A percentile compares a stretch with the other conserved stretches of the same genome.
These are phyloP conservation scores for Puya raimondii DNA, from an alignment of 176 grass and related monocot species.

Conservation along the genomic window DNA sequence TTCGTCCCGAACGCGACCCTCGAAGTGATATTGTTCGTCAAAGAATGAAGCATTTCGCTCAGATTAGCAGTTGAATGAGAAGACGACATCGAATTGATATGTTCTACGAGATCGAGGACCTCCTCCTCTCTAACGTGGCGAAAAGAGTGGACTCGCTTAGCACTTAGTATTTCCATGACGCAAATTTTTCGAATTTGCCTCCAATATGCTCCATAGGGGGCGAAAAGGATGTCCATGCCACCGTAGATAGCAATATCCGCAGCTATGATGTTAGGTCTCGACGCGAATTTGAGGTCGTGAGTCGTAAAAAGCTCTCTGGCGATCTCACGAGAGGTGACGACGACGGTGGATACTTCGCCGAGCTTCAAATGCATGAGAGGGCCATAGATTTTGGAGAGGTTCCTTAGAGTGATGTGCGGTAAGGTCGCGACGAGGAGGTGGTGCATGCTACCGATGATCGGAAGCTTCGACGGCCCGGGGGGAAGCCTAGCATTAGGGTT, in stretches of 20 bases:
- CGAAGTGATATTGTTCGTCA: background rate
- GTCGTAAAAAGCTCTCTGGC: background rate
- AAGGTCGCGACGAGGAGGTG: background rate
- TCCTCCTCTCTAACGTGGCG: background rate
- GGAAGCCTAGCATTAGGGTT: background rate
- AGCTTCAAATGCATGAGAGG: background rate
- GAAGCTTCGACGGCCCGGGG: background rate
- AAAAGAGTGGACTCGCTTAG: background rate
- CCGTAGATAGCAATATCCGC: background rate
- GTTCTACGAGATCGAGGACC: background rate
- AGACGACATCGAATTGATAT: background rate
- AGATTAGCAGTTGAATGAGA: background rate
- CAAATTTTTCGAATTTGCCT: conserved; percentile 2
- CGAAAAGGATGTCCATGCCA: background rate
- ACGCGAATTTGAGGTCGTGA: background rate
- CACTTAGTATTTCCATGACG: conserved; percentile 9
- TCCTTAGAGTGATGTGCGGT: background rate
- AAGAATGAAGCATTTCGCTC: background rate
- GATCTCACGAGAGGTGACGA: background rate
- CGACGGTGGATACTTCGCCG: background rate
- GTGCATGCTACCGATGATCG: conserved; percentile 4
- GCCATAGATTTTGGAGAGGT: background rate
- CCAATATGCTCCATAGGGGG: background rate
- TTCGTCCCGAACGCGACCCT: background rate
- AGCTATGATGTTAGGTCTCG: background rate